Percentiles rank a stretch among this genome's conserved stretches.
These are phyloP conservation scores for Beauveria sp. DNA, from an alignment of 2,329 filamentous ascomycete species.

Conservation along the genomic window DNA sequence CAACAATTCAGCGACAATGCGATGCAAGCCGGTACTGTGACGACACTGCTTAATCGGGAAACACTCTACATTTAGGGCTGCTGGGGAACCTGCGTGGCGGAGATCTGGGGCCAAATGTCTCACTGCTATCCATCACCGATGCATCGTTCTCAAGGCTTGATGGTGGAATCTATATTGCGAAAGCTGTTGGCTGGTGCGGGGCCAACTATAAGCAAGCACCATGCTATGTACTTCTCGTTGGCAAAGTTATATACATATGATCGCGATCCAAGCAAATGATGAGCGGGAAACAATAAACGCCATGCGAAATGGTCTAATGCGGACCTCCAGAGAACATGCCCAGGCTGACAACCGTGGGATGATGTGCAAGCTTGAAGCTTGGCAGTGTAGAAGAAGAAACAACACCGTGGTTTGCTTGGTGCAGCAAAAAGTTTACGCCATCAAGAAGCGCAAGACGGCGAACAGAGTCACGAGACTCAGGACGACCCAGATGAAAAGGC, in stretches of 20 bases:
- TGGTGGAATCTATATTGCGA: not conserved
- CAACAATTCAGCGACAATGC: no score
- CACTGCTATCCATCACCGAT: not conserved
- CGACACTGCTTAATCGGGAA: not conserved
- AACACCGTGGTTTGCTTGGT: not conserved
- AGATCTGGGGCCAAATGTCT: not conserved
- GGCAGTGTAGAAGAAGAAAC: not conserved
- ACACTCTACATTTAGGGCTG: conserved; percentile 1
- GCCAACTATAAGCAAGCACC: conserved; percentile 1
- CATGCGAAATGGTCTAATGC: conserved; percentile 8
- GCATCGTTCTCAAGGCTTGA: not conserved
- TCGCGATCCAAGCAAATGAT: not conserved
- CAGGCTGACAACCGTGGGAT: not conserved
- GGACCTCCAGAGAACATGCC: not conserved
- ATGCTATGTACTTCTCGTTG: conserved; percentile 5
- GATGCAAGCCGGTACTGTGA: not conserved
- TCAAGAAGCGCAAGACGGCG: conserved; percentile 1
- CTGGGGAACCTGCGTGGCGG: not conserved
- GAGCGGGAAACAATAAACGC: not conserved
- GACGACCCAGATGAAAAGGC: conserved; percentile 17
- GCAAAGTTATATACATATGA: not conserved
- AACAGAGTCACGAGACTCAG: conserved; percentile 12
- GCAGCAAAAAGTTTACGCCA: not conserved
- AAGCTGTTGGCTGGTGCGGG: not conserved
- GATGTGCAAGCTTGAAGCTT: not conserved